phyloP scores from a whole-genome alignment of 2,329 filamentous ascomycete genomes.

The Beauveria pseudobassiana region DNA sequence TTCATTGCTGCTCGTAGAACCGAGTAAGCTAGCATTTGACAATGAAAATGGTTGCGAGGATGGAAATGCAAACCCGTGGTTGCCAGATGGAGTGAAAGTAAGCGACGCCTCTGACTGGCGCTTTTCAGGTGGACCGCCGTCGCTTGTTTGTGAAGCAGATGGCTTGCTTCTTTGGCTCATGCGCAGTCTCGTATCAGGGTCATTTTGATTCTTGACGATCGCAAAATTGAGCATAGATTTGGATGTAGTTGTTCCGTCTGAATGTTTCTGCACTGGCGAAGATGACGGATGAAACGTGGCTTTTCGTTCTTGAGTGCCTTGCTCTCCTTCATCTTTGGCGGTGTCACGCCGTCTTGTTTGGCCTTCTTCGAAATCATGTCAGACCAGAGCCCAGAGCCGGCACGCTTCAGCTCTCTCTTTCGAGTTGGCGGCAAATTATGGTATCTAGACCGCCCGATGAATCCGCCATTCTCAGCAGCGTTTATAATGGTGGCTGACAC shows the following conservation, averaged over 20 bases:
- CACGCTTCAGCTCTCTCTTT: slow-evolving; percentile 11
- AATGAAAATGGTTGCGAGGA: slow-evolving; percentile 1
- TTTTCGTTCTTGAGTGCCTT: neutral
- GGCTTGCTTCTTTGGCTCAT: slow-evolving; percentile 55
- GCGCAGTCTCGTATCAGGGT: slow-evolving; percentile 53
- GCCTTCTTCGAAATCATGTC: slow-evolving; percentile 1
- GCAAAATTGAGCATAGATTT: slow-evolving; percentile 52
- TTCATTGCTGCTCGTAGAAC: neutral
- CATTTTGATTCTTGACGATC: slow-evolving; percentile 68
- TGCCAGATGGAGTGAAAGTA: neutral
- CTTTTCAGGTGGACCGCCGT: slow-evolving; percentile 19
- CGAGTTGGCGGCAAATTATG: neutral
- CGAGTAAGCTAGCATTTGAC: neutral
- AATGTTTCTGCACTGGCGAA: neutral
- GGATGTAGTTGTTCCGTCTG: slow-evolving; percentile 19
- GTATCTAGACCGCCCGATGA: slow-evolving; percentile 18
- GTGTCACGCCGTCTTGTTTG: neutral
- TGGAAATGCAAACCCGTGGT: neutral
- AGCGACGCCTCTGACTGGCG: neutral
- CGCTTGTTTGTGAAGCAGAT: slow-evolving; percentile 41
- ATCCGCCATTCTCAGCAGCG: slow-evolving; percentile 31
- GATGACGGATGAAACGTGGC: neutral
- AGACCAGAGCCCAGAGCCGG: slow-evolving; percentile 6
- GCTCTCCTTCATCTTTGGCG: neutral
- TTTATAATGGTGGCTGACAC: slow-evolving; percentile 32